Percentiles rank a stretch among this genome's conserved stretches.
These are phyloP conservation scores for Stereum hirsutum DNA, from an alignment of 1,284 basidiomycete species.

Conservation along the genomic window DNA sequence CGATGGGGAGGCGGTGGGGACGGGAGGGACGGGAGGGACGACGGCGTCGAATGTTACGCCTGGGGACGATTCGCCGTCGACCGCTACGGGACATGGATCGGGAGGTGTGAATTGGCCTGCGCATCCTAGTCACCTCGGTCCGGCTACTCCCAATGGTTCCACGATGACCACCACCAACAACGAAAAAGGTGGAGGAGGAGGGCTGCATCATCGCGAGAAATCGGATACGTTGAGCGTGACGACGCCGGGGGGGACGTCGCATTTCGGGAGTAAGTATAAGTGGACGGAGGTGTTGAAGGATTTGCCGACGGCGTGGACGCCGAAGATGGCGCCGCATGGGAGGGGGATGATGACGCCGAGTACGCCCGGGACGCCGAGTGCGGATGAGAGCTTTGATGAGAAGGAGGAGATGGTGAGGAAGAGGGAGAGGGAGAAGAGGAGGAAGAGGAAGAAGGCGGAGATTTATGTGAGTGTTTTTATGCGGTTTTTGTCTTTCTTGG, in stretches of 20 bases:
- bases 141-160: not conserved
- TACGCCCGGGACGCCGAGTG: constrained; percentile 16
- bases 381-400: constrained; percentile 4
- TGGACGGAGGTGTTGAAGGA: constrained; percentile 27
- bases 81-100: too few species aligned
- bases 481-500: not conserved
- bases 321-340: constrained; percentile 13
- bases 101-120: too few species aligned
- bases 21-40: too few species aligned
- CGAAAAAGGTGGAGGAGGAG: not conserved
- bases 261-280: constrained; percentile 12
- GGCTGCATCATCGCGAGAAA: not conserved
- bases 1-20: too few species aligned
- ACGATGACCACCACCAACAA: not conserved
- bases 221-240: not conserved
- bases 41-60: too few species aligned
- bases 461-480: constrained; percentile 48
- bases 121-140: constrained; percentile 1
- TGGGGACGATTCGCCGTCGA: too few species aligned
- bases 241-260: not conserved
- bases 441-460: constrained; percentile 69
- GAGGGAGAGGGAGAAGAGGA: constrained; percentile 39
- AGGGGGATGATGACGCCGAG: constrained; percentile 15
- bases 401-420: constrained; percentile 26
- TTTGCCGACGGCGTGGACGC: constrained; percentile 19